Percentiles rank a stretch among this genome's conserved stretches.
phyloP scores from a whole-genome alignment of 2,329 filamentous ascomycete species.

The Aspergillus cejpii region DNA sequence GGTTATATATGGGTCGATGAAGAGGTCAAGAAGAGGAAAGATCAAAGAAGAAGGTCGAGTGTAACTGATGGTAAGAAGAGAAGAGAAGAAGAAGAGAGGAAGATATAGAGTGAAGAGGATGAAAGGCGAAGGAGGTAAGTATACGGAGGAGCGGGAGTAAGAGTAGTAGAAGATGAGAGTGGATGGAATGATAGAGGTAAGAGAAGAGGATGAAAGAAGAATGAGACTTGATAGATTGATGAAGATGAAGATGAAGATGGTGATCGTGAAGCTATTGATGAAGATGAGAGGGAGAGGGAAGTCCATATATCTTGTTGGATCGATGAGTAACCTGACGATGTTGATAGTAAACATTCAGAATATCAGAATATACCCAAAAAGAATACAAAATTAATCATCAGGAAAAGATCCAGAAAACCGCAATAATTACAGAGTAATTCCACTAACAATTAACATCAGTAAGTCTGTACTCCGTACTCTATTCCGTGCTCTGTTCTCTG shows the following conservation, averaged over 20 bases:
- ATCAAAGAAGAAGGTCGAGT: neutral
- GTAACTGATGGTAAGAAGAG: neutral
- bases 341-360: neutral
- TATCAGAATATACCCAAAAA: neutral
- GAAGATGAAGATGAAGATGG: constrained; percentile 7
- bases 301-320: constrained; percentile 13
- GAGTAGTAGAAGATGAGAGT: constrained; percentile 8
- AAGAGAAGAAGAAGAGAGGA: constrained; percentile 1
- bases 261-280: constrained; percentile 11
- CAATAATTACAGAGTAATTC: too few species aligned
- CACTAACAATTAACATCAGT: too few species aligned
- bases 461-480: too few species aligned
- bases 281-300: constrained; percentile 16
- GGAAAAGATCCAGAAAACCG: too few species aligned
- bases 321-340: neutral
- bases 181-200: constrained; percentile 5
- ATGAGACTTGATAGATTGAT: constrained; percentile 1
- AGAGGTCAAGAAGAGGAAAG: constrained; percentile 4
- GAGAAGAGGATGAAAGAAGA: neutral
- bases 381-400: too few species aligned
- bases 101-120: constrained; percentile 7
- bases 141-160: constrained; percentile 9
- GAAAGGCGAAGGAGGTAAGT: constrained; percentile 8
- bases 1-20: constrained; percentile 12
- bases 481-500: too few species aligned